phyloP scores from a whole-genome alignment of 805 yeast species.

The Teunomyces atbi region DNA sequence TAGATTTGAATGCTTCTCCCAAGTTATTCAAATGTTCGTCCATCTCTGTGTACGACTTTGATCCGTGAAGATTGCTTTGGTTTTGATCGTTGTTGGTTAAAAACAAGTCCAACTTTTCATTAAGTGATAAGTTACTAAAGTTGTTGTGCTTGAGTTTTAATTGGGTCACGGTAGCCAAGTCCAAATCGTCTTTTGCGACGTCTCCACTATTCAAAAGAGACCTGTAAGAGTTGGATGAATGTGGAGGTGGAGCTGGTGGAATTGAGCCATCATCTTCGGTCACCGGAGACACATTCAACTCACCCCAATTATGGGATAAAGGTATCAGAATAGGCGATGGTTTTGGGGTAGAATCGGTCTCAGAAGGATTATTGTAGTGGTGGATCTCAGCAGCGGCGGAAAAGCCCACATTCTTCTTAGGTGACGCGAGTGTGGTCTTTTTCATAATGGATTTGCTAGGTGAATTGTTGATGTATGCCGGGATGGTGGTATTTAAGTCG shows the following conservation, averaged over 20 bases:
- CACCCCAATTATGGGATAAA: slow-evolving; percentile 21
- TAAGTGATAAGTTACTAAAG: slow-evolving; percentile 34
- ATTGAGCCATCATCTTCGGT: slow-evolving; percentile 16
- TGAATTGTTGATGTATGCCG: slow-evolving; percentile 15
- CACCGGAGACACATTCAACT: slow-evolving; percentile 10
- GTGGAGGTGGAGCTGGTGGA: slow-evolving; percentile 13
- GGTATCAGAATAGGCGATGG: slow-evolving; percentile 4
- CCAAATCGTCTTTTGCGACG: slow-evolving; percentile 14
- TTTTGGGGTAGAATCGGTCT: slow-evolving; percentile 5
- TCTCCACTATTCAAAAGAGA: slow-evolving; percentile 1
- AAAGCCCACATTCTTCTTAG: slow-evolving; percentile 41
- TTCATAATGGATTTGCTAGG: slow-evolving; percentile 43
- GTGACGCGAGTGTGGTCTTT: slow-evolving; percentile 25
- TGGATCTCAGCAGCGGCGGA: slow-evolving; percentile 28
- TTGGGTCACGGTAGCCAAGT: slow-evolving; percentile 13
- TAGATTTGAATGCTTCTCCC: slow-evolving; percentile 21
- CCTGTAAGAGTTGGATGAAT: slow-evolving; percentile 8
- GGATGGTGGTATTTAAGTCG: slow-evolving; percentile 9
- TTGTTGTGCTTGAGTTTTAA: slow-evolving; percentile 22
- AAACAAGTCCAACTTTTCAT: slow-evolving; percentile 46
- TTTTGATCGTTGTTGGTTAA: slow-evolving; percentile 19
- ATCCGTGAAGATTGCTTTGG: slow-evolving; percentile 8
- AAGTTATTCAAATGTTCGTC: slow-evolving; percentile 37
- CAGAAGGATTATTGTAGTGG: slow-evolving; percentile 19
- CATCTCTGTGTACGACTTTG: slow-evolving; percentile 23